Evolutionary conservation across 129 eudicot genomes (phyloP), one percentile per base, ranked within the genome.

Genomic region (Deinandra increscens): DNA sequence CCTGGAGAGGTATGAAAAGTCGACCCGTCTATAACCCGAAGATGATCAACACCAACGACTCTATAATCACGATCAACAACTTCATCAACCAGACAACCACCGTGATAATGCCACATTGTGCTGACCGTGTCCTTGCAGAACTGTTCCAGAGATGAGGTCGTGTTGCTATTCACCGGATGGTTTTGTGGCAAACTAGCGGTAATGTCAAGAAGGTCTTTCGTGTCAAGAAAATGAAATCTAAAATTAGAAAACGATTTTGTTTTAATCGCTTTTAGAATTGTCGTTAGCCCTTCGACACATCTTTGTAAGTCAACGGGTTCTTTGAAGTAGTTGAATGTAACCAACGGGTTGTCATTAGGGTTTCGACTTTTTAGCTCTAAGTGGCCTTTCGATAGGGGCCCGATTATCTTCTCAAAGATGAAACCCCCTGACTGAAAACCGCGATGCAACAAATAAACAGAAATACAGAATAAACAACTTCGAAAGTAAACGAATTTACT

Each of bases 71-170:
- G 20, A 56, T 84, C 95, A 15, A 87, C 90, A 22, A 87, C 95
- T 38, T 60, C 71, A 17, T 83, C 88, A 34, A 87, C 86, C 1
- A 49, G 84, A 46, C 90, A 84, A 4, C 95, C 95, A 3, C 95
- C 95, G 39, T 84, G 95, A 51, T 87, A 84, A 60, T 87, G 95
- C 87, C 88, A 87, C 13, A 87, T 82, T 7, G 90, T 87, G 82
- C 75, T 77, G 33, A 84, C 91, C 10, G 86, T 84, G 43, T 82
- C 90, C 73, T 72, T 80, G 39, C 95, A 87, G 33, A 70, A 87
- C 71, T 82, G 90, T 37, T 84, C 86, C 64, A 84, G 69, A 9
- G 88, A 82, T 0, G 45, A 36, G 3, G 90, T 66, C 13, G 23
- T 76, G 33, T 87, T 87, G 19, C 69, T 48, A 71, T 80, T 84